A percentile compares a stretch with the other conserved stretches of the same genome.
Conservation (phyloP, 441 rosid species). For the Eutrema salsugineum region DNA sequence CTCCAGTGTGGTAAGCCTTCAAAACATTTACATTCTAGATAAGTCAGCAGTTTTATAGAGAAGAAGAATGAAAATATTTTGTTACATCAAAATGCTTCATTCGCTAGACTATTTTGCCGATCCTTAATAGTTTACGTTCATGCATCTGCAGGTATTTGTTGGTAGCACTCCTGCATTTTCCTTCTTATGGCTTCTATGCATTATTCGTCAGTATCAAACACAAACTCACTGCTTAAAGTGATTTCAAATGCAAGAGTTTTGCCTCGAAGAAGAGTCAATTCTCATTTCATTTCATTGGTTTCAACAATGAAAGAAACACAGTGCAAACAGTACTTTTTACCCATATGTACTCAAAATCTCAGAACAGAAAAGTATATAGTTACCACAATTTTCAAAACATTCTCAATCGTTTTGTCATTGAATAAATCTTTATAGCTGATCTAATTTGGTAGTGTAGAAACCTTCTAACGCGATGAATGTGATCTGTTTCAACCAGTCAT, state of each 20-base stretch:
- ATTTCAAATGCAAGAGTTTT: background rate
- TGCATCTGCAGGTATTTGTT: slow-evolving; percentile 40
- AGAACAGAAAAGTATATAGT: background rate
- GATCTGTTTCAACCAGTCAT: slow-evolving; percentile 12
- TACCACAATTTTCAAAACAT: background rate
- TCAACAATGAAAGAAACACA: slow-evolving; percentile 2
- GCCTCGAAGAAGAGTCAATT: background rate
- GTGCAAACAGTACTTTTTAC: background rate
- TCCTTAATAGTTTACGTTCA: background rate
- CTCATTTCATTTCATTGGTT: background rate
- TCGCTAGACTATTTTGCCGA: background rate
- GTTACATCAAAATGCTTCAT: background rate
- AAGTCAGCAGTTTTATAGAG: background rate
- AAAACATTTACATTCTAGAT: slow-evolving; percentile 1
- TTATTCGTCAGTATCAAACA: slow-evolving; percentile 35
- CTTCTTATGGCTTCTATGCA: slow-evolving; percentile 45
- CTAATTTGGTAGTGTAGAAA: background rate
- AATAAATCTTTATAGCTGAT: background rate
- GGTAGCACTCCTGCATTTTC: slow-evolving; percentile 48
- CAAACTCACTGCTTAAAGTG: slow-evolving; percentile 12
- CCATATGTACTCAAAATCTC: background rate
- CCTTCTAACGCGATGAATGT: background rate
- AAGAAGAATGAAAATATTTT: background rate
- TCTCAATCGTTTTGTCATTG: background rate
- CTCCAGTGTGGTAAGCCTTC: slow-evolving; percentile 44